Base-by-base conservation (phyloP, 495 filamentous ascomycete species). In the Aspergillus ellipticus region DNA sequence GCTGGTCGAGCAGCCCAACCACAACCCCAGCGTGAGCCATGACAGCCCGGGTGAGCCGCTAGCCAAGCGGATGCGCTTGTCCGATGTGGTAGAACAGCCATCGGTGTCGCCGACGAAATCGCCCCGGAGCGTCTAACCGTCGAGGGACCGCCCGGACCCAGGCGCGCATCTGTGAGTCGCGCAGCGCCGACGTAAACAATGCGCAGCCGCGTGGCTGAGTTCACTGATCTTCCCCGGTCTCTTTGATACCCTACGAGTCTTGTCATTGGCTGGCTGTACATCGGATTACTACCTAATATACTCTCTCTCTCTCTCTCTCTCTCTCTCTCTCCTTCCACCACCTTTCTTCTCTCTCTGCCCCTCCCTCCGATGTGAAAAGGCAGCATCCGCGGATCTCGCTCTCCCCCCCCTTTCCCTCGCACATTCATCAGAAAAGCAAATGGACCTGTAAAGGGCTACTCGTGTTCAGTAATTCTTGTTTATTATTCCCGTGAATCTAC, bases 211-310 rank as follows among this genome's bases (percentile, higher is more conserved):
- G 49, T 59, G 61, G 59, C 66, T 63, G 62, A 58, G 57, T 66
- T 58, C 49, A 67, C 63, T 64, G 60, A 64, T 68, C 65, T 66
- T 63, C 54, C 61, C 51, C 69, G 66, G 65, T 68, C 67, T 67
- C 68, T 68, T 73, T 74, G 72, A 76, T 76, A 76, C 74, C 74
- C 74, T 66, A 64, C 64, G 62, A 66, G 54, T 69, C 64, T 65
- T 65, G 63, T 70, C 67, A 61, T 68, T 66, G 69, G 66, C 55
- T 68, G 69, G 64, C 66, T 62, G 52, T 64, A 62, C 60, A 64
- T 63, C 58, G 54, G 60, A 62, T 60, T 59, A 55, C 51, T 63
- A 59, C 35, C 35, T 39, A 60, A 56, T 46, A 21, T 42, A 20
- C 52, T 47, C 33, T 31, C 19, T 39, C 52, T 37, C 49, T 41